phyloP scores from a whole-genome alignment of 331 rosid genomes.

The Acacia concinna region DNA sequence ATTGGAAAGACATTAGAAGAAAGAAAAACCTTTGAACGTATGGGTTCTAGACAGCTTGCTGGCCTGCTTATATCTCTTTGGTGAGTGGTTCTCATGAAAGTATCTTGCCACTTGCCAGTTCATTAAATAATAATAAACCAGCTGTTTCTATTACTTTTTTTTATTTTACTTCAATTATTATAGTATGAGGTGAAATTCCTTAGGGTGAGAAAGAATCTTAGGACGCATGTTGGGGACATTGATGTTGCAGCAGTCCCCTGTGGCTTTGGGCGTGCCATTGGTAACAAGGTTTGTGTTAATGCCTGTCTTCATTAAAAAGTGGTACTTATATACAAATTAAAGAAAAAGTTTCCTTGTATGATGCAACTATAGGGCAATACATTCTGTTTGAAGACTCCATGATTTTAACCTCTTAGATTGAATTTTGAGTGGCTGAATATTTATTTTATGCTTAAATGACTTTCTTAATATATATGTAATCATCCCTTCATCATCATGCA shows the following conservation, averaged over 20 bases:
- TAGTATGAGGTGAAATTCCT: constrained; percentile 38
- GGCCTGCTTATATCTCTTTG: constrained; percentile 98
- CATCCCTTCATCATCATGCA: neutral
- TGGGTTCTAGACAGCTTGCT: constrained; percentile 98
- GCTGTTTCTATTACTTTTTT: constrained; percentile 27
- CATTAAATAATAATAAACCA: constrained; percentile 1
- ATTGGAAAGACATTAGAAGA: constrained; percentile 94
- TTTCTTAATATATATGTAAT: neutral
- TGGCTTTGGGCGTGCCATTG: constrained; percentile 98
- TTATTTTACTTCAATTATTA: constrained; percentile 36
- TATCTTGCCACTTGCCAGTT: constrained; percentile 16
- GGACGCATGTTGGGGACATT: constrained; percentile 91
- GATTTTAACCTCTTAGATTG: constrained; percentile 15
- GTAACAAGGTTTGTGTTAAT: constrained; percentile 82
- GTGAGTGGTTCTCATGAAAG: constrained; percentile 48
- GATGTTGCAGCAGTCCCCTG: constrained; percentile 98
- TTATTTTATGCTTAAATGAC: neutral
- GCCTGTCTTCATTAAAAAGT: constrained; percentile 19
- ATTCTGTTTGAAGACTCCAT: constrained; percentile 18
- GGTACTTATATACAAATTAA: neutral
- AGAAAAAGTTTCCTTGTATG: neutral
- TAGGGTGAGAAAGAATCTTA: constrained; percentile 93
- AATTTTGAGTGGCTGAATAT: constrained; percentile 15
- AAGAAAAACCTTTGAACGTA: constrained; percentile 85
- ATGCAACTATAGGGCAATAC: constrained; percentile 19